Evolutionary conservation across 345 rosid species (phyloP).

Genomic region (Citrus inodora): DNA sequence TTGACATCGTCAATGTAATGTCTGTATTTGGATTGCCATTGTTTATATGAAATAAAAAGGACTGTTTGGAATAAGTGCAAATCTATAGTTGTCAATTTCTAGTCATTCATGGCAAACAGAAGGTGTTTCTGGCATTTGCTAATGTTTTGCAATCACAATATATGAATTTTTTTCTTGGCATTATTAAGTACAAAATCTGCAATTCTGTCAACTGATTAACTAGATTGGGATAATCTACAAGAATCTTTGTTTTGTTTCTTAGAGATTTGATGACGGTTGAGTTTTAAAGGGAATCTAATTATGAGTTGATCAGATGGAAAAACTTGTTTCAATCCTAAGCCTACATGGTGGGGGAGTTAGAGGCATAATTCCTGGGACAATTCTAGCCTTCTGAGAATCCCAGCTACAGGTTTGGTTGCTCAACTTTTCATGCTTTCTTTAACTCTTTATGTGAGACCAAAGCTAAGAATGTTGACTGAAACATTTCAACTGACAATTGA

Average conservation of each 20-base stretch:
- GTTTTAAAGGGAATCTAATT: neutral
- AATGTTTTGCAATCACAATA: neutral
- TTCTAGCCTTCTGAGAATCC: constrained; percentile 20
- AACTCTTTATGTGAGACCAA: neutral
- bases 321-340: constrained; percentile 13
- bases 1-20: neutral
- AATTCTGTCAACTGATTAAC: neutral
- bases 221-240: neutral
- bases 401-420: constrained; percentile 18
- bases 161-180: neutral
- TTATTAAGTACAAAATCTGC: neutral
- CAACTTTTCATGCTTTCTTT: neutral
- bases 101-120: neutral
- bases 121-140: neutral
- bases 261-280: neutral
- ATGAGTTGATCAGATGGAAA: constrained; percentile 1
- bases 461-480: neutral
- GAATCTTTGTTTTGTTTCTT: neutral
- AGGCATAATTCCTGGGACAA: constrained; percentile 15
- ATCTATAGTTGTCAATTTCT: neutral
- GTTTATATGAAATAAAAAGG: neutral
- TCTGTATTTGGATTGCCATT: neutral
- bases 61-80: neutral
- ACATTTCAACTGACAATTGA: neutral
- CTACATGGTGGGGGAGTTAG: constrained; percentile 15